These are phyloP conservation scores for Cyberlindnera amylophila DNA, from an alignment of 805 yeast species.

Conservation along the genomic window DNA sequence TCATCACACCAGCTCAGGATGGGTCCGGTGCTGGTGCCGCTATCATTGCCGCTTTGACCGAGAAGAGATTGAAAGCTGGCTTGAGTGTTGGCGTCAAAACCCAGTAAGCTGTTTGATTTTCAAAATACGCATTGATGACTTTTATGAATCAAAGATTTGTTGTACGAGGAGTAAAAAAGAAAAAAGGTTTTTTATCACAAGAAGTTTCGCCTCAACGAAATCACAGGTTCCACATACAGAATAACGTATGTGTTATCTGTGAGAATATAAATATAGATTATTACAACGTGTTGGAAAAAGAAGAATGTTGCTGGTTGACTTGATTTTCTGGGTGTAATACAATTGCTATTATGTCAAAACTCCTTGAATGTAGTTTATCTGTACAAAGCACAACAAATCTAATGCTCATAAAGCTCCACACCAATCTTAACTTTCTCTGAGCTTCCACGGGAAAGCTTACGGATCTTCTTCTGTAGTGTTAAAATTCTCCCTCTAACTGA, in stretches of 20 bases:
- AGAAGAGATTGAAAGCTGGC: slow-evolving; percentile 70
- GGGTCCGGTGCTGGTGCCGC: slow-evolving; percentile 99
- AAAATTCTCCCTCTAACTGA: slow-evolving; percentile 56
- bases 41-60: slow-evolving; percentile 91
- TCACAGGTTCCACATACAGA: too few species aligned
- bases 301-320: slow-evolving; percentile 4
- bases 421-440: slow-evolving; percentile 49
- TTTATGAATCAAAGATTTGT: neutral
- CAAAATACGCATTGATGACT: slow-evolving; percentile 3
- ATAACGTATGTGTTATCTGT: too few species aligned
- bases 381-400: neutral
- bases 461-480: slow-evolving; percentile 55
- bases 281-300: neutral
- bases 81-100: slow-evolving; percentile 54
- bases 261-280: neutral
- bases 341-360: too few species aligned
- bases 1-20: slow-evolving; percentile 90
- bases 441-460: slow-evolving; percentile 49
- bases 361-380: neutral
- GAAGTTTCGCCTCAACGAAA: neutral
- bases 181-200: neutral
- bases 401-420: slow-evolving; percentile 39
- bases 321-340: neutral
- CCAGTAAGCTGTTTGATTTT: neutral
- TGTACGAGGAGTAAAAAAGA: neutral